Evolutionary conservation across 208 protist genomes (phyloP).

Genomic region (Wallacemonas sp.): DNA sequence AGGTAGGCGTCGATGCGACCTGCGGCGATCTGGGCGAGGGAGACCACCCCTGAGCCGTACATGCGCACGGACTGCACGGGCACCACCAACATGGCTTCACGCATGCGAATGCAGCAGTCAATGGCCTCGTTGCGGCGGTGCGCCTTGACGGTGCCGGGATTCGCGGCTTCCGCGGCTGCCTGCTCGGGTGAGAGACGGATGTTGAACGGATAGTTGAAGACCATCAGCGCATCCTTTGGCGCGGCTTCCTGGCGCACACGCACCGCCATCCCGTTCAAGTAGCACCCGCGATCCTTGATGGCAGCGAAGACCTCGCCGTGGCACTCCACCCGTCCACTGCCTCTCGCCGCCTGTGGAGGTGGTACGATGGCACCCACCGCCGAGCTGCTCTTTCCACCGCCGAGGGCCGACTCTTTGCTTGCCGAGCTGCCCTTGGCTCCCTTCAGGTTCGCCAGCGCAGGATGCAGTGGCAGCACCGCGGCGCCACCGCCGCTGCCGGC

Average conservation of each 20-base stretch:
- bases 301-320: slow-evolving; percentile 70
- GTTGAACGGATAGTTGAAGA: slow-evolving; percentile 42
- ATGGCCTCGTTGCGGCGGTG: slow-evolving; percentile 20
- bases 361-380: too few species aligned
- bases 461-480: too few species aligned
- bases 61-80: slow-evolving; percentile 40
- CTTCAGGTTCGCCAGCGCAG: background rate
- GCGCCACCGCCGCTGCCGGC: background rate
- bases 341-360: too few species aligned
- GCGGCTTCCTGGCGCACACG: slow-evolving; percentile 18
- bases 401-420: too few species aligned
- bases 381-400: too few species aligned
- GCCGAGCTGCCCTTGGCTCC: background rate
- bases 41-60: slow-evolving; percentile 41
- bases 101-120: slow-evolving; percentile 31
- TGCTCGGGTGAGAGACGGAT: slow-evolving; percentile 23
- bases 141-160: background rate
- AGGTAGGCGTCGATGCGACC: slow-evolving; percentile 65
- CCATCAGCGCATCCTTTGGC: slow-evolving; percentile 26
- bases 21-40: slow-evolving; percentile 50
- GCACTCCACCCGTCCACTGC: slow-evolving; percentile 23
- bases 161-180: background rate
- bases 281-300: slow-evolving; percentile 57
- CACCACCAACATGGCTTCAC: slow-evolving; percentile 13
- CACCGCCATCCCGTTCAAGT: slow-evolving; percentile 53